Evolutionary conservation across 352 stramenopile species (phyloP), one percentile per base, ranked within the genome.

Genomic region (Thraustochytrium sp.): DNA sequence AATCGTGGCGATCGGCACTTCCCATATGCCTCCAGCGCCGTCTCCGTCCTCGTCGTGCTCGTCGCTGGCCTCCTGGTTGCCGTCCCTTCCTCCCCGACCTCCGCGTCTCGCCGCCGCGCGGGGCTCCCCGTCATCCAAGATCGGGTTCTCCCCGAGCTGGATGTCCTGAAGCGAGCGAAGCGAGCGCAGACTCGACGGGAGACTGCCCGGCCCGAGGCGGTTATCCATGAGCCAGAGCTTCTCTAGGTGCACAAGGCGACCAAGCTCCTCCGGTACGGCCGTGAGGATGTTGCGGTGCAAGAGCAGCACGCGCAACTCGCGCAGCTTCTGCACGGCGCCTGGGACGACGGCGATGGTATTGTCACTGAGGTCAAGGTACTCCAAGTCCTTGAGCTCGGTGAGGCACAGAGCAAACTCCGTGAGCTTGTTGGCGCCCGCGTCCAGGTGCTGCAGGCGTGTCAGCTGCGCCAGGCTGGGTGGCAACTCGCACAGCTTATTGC

Each of bases 181-280:
- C 42, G 26, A 18, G 23, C 53, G 23, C 42, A 80, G 23, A 23
- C n/a, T 42, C 4, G 68, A 55, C 37, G 68, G 68, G 13, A 80
- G 18, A 23, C 44, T 51, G 1, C 68, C 68, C 4, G 68, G 68
- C 0, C 26, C n/a, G 23, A 80, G 31, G 42, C 23, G 13, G 40
- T 80, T 80, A 26, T 64, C 53, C 53, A 61, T 64, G 37, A 80
- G 68, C 68, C 68, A 80, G 11, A 80, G 44, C 23, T 61, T 42
- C 34, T 64, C 53, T 5, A 80, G 53, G n/a, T 46, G 48, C 44
- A 48, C 2, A 4, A 80, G 53, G 16, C 26, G 23, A n/a, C 48
- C 53, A n/a, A 80, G 23, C 44, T 13, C 23, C 5, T 8, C 68
- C 18, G 68, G 68, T 3, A 80, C 49, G 37, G 21, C 37, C 31